Conservation (phyloP, 164 flowering plant genomes). For the Umbilicus rupestris region DNA sequence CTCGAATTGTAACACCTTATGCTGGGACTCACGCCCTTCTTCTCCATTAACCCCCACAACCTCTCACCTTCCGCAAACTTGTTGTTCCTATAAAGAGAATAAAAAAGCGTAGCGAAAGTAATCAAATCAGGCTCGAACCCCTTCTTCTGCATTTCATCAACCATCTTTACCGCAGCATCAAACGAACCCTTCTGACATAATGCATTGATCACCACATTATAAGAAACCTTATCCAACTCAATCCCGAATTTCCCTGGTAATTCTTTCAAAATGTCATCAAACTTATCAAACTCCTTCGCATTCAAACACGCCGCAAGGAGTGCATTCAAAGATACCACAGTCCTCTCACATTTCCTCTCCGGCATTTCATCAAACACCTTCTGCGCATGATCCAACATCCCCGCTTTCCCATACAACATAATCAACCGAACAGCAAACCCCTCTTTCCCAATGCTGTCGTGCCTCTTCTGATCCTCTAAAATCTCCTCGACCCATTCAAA, state of each 20-base stretch:
- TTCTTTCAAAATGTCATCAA: slow-evolving; percentile 27
- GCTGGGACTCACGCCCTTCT: slow-evolving; percentile 25
- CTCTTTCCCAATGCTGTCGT: slow-evolving; percentile 22
- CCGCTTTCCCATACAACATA: slow-evolving; percentile 36
- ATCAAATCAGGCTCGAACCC: slow-evolving; percentile 31
- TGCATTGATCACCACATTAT: slow-evolving; percentile 34
- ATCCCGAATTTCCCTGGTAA: slow-evolving; percentile 23
- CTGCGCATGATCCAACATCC: slow-evolving; percentile 47
- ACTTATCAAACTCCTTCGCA: slow-evolving; percentile 26
- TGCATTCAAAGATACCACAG: slow-evolving; percentile 36
- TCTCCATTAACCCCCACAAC: slow-evolving; percentile 46
- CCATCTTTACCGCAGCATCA: slow-evolving; percentile 27
- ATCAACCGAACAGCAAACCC: slow-evolving; percentile 33
- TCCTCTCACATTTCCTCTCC: slow-evolving; percentile 21
- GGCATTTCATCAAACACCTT: slow-evolving; percentile 63
- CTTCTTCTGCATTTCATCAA: slow-evolving; percentile 40
- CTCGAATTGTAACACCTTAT: slow-evolving; percentile 32
- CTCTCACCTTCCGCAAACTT: slow-evolving; percentile 32
- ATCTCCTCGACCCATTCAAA: slow-evolving; percentile 29
- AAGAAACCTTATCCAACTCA: slow-evolving; percentile 29
- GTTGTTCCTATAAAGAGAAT: slow-evolving; percentile 20
- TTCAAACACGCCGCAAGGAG: slow-evolving; percentile 33
- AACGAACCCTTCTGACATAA: slow-evolving; percentile 30
- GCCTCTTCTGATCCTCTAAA: slow-evolving; percentile 36
- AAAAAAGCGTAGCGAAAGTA: slow-evolving; percentile 35